These are phyloP conservation scores for Malus asiatica DNA, from an alignment of 306 rosid species.

Conservation along the genomic window DNA sequence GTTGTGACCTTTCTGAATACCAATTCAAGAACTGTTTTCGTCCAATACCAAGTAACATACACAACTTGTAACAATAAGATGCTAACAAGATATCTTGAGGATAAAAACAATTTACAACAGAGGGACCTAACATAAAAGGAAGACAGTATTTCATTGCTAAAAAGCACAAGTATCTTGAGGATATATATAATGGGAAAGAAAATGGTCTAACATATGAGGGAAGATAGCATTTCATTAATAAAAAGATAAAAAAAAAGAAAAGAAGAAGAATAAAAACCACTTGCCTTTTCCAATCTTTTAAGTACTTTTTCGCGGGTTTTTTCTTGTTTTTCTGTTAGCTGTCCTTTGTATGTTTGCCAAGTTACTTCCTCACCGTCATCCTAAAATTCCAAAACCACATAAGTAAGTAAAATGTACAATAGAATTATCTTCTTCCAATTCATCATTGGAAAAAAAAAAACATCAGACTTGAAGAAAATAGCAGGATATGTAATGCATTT, in stretches of 20 bases:
- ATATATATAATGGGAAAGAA: background rate
- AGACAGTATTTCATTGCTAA: background rate
- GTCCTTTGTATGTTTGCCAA: conserved; percentile 93
- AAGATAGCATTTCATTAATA: background rate
- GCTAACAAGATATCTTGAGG: background rate
- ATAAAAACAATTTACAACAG: background rate
- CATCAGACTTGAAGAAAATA: background rate
- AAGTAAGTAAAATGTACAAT: background rate
- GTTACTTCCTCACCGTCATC: conserved; percentile 85
- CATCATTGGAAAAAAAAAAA: background rate
- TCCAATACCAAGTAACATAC: background rate
- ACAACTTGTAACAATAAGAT: background rate
- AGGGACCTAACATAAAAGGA: background rate
- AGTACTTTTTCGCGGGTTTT: conserved; percentile 79
- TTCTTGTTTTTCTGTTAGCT: conserved; percentile 84
- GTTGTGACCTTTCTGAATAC: background rate
- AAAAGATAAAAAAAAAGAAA: background rate
- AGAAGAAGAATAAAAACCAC: conserved; percentile 15
- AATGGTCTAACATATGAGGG: background rate
- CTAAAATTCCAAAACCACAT: conserved; percentile 35
- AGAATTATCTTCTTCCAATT: background rate
- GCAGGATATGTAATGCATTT: conserved; percentile 2
- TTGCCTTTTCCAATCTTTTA: conserved; percentile 84
- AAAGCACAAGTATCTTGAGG: background rate
- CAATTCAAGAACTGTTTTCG: background rate